Evolutionary conservation across 106 monocot species (phyloP), one percentile per base, ranked within the genome.

Genomic region (Hemerocallis citrina): DNA sequence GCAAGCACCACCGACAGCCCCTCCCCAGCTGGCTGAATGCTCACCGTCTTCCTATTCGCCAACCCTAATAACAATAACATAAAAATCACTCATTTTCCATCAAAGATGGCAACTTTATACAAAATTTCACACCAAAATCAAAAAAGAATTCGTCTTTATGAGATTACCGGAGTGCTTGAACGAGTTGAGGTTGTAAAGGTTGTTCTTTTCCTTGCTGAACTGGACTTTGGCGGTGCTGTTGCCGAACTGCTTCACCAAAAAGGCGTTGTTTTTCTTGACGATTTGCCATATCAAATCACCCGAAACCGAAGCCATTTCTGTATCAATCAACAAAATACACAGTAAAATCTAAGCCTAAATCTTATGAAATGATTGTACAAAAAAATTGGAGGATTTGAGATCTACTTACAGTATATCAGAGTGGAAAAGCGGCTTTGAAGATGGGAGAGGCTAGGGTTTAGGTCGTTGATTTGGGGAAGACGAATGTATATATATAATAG

Each of bases 161-260:
- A 20, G 38, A 13, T 32, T 50, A 86, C 86, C 81, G 34, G 86
- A 86, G 69, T 75, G 58, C 72, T 86, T 86, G 81, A 65, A 81
- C 57, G 86, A 86, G 75, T 81, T 62, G 57, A 78, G 47, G 41
- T 86, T 81, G 77, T 69, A 81, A 31, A 86, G 81, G 37, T 81
- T 81, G 78, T 81, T 86, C 19, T 61, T 59, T 75, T 86, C 81
- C 58, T 75, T 86, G 81, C 75, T 78, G 70, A 81, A 86, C 69
- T 86, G 81, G 52, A 86, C 75, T 75, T 52, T 78, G 49, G 78
- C 75, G 25, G 66, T 81, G 59, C 81, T 57, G 39, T 78, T 86
- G 0, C 86, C 86, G 19, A 81, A 81, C 72, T 81, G 77, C 75
- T 81, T 81, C 69, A 86, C 75, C 6, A 81, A 65, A 17, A 86